Base-by-base conservation (phyloP, 164 flowering plant species). In the Aristolochia contorta region DNA sequence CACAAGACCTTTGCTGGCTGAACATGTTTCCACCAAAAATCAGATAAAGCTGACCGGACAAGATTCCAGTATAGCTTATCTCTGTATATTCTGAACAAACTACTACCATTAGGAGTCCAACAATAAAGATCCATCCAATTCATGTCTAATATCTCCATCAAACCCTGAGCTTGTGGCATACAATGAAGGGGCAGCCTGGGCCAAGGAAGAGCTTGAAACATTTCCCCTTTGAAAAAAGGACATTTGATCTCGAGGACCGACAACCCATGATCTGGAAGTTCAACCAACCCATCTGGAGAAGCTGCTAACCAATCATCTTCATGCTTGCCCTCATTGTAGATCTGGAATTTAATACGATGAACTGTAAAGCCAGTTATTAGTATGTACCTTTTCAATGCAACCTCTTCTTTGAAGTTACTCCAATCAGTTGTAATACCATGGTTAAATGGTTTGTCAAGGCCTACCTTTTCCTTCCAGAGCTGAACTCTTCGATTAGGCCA, bases 121-220 rank as follows among this genome's bases (percentile, higher is more conserved):
- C 72, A 74, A 69, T 87, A 87, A 37, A 84, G 70, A 69, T 87
- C 84, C 86, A 83, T 77, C 90, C 94, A 87, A 62, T 87, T 79
- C 45, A 65, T 72, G 56, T 84, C 85, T 68, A 80, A 41, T 46
- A 87, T 83, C 50, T 87, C 90, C 94, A 87, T 74, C 57, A 81
- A 66, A 21, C 90, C 90, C 41, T 84, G 94, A 56, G 84, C 88
- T 66, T 84, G 90, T 6, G 94, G 94, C 59, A 86, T 74, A 67
- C 45, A 80, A 48, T 82, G 60, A 51, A 72, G 65, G 22, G 88
- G 93, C 6, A 86, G 47, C 20, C 82, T 72, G 22, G 64, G 57
- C 82, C 85, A 84, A 9, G 94, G 94, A 19, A 19, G 56, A 51
- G 77, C 77, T n/a, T 12, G 70, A n/a, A 30, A 58, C 74, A 55